These are phyloP conservation scores for Alternaria consortialis DNA, from an alignment of 2,329 filamentous ascomycete species.

Conservation along the genomic window DNA sequence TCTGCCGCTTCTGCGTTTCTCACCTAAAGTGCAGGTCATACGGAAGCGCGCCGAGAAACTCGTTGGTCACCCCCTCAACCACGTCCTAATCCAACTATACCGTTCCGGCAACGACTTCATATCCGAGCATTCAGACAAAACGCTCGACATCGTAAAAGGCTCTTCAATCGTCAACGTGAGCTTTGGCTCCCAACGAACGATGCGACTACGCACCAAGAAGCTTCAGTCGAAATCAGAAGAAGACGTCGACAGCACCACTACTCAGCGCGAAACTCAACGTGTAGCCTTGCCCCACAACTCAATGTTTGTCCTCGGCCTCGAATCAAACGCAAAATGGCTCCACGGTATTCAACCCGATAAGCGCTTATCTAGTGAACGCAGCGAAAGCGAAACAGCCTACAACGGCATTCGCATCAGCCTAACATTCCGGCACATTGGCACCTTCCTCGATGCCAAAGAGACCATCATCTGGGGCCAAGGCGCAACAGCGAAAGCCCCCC, in stretches of 20 bases:
- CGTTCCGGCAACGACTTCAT: constrained; percentile 91
- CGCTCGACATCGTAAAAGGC: constrained; percentile 81
- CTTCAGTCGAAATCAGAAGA: constrained; percentile 21
- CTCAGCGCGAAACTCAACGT: constrained; percentile 67
- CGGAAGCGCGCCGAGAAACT: constrained; percentile 73
- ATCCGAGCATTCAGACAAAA: constrained; percentile 97
- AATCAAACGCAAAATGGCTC: constrained; percentile 86
- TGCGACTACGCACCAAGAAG: constrained; percentile 88
- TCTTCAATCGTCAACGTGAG: constrained; percentile 93
- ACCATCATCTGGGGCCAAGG: constrained; percentile 90
- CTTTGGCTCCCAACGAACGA: constrained; percentile 88
- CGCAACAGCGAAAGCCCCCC: constrained; percentile 72
- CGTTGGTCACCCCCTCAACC: constrained; percentile 84
- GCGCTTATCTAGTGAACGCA: constrained; percentile 72
- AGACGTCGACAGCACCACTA: constrained; percentile 35
- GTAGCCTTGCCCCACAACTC: constrained; percentile 86
- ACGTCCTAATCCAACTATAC: constrained; percentile 92
- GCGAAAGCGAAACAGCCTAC: constrained; percentile 73
- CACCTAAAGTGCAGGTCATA: constrained; percentile 74
- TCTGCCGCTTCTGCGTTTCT: constrained; percentile 78
- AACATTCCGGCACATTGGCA: constrained; percentile 89
- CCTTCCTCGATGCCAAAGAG: constrained; percentile 74
- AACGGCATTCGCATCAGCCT: constrained; percentile 84
- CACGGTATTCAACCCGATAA: constrained; percentile 94
- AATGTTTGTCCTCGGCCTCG: constrained; percentile 80